Conservation (phyloP, 2,329 filamentous ascomycete genomes). For the Ophiocordyceps australis region DNA sequence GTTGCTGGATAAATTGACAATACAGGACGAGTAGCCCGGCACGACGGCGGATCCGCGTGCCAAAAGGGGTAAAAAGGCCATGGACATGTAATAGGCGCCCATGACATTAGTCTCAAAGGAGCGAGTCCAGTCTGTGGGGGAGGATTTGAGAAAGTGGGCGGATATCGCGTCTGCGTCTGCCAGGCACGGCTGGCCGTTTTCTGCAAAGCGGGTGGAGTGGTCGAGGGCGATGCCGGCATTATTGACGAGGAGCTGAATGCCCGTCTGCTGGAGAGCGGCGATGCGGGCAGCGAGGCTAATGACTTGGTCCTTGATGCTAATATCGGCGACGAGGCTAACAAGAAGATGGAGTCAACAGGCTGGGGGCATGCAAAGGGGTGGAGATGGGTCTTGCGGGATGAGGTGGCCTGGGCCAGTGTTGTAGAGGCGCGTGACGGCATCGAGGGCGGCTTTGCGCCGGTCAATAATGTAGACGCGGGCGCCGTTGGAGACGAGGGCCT, state of each 20-base stretch:
- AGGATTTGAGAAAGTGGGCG: not conserved
- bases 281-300: not conserved
- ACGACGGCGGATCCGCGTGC: not conserved
- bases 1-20: slow-evolving; percentile 1
- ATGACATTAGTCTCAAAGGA: slow-evolving; percentile 1
- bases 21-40: not conserved
- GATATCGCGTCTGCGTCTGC: not conserved
- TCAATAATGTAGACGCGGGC: slow-evolving; percentile 1
- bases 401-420: not conserved
- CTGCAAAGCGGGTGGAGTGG: slow-evolving; percentile 1
- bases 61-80: slow-evolving; percentile 1
- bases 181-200: slow-evolving; percentile 1
- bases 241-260: slow-evolving; percentile 1
- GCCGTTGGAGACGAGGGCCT: slow-evolving; percentile 1
- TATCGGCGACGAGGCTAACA: slow-evolving; percentile 1
- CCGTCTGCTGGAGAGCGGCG: not conserved
- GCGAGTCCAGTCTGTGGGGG: slow-evolving; percentile 1
- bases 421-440: not conserved
- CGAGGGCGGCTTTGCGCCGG: not conserved
- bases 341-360: not conserved
- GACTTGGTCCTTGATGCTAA: slow-evolving; percentile 1
- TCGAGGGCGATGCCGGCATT: slow-evolving; percentile 1
- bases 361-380: not conserved
- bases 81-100: slow-evolving; percentile 1
- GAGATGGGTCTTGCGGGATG: not conserved